A percentile compares a stretch with the other conserved stretches of the same genome.
Evolutionary conservation across 805 yeast species (phyloP).

Genomic region (Hanseniaspora nectarophila): DNA sequence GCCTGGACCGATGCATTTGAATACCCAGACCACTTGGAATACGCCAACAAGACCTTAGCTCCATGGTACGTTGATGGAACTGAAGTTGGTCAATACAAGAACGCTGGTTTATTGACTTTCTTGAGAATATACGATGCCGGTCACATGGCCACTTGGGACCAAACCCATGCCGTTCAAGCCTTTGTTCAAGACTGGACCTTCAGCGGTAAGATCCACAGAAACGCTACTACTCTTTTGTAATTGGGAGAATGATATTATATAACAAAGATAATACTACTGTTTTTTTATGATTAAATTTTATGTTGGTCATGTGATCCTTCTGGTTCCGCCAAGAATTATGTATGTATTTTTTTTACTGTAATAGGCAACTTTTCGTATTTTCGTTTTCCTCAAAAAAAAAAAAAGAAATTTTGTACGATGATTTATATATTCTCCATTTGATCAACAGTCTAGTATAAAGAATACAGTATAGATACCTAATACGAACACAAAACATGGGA

Average conservation of each 20-base stretch:
- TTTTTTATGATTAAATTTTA: too few species aligned
- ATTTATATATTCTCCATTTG: too few species aligned
- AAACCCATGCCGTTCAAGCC: constrained; percentile 63
- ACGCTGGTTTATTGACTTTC: constrained; percentile 60
- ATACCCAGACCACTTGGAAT: constrained; percentile 49
- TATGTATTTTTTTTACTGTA: too few species aligned
- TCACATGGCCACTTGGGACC: constrained; percentile 91
- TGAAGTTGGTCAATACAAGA: constrained; percentile 57
- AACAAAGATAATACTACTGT: too few species aligned
- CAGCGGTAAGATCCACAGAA: constrained; percentile 11
- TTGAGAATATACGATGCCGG: constrained; percentile 82
- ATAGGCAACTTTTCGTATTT: too few species aligned
- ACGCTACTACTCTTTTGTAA: constrained; percentile 11
- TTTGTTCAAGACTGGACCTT: constrained; percentile 77
- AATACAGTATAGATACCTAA: too few species aligned
- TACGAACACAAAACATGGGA: too few species aligned
- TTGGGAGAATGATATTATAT: background rate
- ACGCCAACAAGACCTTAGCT: constrained; percentile 35
- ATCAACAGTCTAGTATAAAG: too few species aligned
- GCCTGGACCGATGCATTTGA: constrained; percentile 72
- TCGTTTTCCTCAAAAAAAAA: too few species aligned
- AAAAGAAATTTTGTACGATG: too few species aligned
- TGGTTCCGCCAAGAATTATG: too few species aligned
- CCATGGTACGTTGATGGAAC: constrained; percentile 39
- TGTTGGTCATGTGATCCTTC: too few species aligned